These are phyloP conservation scores for Cladophialophora yegresii DNA, from an alignment of 2,329 filamentous ascomycete genomes.

Conservation along the genomic window DNA sequence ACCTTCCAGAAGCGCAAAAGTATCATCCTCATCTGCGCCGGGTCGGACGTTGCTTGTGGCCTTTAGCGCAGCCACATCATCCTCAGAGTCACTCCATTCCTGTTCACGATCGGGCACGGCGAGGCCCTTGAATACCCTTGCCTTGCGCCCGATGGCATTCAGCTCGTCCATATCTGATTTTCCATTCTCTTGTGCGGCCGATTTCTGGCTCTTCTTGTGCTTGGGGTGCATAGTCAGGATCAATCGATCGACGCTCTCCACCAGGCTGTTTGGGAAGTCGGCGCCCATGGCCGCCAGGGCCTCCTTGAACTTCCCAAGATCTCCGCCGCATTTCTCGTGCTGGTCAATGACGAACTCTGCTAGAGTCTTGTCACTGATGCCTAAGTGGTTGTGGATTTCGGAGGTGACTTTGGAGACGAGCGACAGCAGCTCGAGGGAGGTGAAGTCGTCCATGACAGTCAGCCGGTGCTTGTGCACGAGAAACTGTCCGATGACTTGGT, in stretches of 20 bases:
- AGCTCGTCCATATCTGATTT: slow-evolving; percentile 45
- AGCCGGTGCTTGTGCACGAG: background rate
- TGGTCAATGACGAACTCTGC: slow-evolving; percentile 96
- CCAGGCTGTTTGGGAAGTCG: slow-evolving; percentile 79
- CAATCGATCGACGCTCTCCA: slow-evolving; percentile 88
- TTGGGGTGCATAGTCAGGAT: slow-evolving; percentile 89
- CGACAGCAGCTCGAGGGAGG: slow-evolving; percentile 87
- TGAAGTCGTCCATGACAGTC: slow-evolving; percentile 76
- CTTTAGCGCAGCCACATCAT: slow-evolving; percentile 37
- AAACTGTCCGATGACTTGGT: background rate
- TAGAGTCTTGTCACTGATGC: slow-evolving; percentile 88
- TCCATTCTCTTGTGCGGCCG: slow-evolving; percentile 43
- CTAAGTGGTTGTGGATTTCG: slow-evolving; percentile 91
- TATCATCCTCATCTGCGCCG: slow-evolving; percentile 72
- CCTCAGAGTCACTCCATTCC: slow-evolving; percentile 55
- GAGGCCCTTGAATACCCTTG: slow-evolving; percentile 85
- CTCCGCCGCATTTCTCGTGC: slow-evolving; percentile 69
- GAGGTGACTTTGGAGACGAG: slow-evolving; percentile 93
- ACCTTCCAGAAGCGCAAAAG: slow-evolving; percentile 85
- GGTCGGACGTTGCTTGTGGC: slow-evolving; percentile 39
- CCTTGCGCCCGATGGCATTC: slow-evolving; percentile 66
- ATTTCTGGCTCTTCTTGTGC: slow-evolving; percentile 66
- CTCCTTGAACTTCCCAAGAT: slow-evolving; percentile 71
- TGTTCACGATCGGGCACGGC: slow-evolving; percentile 77
- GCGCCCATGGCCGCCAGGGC: slow-evolving; percentile 75